Percentiles rank a stretch among this genome's conserved stretches.
Evolutionary conservation across 1,284 basidiomycete species (phyloP).

Genomic region (Cutaneotrichosporon dermatis): DNA sequence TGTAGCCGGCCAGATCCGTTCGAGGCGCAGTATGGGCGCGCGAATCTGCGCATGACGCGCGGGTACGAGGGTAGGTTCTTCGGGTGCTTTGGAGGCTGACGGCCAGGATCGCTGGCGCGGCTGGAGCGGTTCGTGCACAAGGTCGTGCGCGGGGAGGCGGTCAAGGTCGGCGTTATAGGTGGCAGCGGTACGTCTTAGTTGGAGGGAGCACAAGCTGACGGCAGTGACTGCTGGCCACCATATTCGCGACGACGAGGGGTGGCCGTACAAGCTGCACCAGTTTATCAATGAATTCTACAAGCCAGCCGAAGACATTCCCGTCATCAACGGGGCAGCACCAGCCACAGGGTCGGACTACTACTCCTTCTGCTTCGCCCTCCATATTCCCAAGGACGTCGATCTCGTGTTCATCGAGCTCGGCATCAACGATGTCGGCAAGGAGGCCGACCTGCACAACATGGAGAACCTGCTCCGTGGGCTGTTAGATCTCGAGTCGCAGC

Average conservation of each 20-base stretch:
- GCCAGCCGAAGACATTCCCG: slow-evolving; percentile 19
- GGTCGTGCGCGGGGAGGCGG: slow-evolving; percentile 34
- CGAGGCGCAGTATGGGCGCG: slow-evolving; percentile 34
- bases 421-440: slow-evolving; percentile 45
- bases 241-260: slow-evolving; percentile 34
- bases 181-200: slow-evolving; percentile 34
- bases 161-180: slow-evolving; percentile 40
- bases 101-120: slow-evolving; percentile 32
- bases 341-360: slow-evolving; percentile 49
- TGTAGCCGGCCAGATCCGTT: slow-evolving; percentile 21
- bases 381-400: slow-evolving; percentile 37
- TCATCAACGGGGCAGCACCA: slow-evolving; percentile 38
- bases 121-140: slow-evolving; percentile 35
- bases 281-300: slow-evolving; percentile 36
- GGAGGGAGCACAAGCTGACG: slow-evolving; percentile 12
- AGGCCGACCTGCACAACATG: slow-evolving; percentile 52
- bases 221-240: slow-evolving; percentile 45
- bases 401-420: slow-evolving; percentile 45
- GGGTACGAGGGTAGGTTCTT: slow-evolving; percentile 40
- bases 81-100: neutral
- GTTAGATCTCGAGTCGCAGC: slow-evolving; percentile 77
- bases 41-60: slow-evolving; percentile 37
- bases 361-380: slow-evolving; percentile 46
- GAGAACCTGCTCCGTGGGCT: slow-evolving; percentile 81
- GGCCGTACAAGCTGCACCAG: slow-evolving; percentile 36